Conservation (phyloP, 495 filamentous ascomycete species). For the Coniosporium apollinis region DNA sequence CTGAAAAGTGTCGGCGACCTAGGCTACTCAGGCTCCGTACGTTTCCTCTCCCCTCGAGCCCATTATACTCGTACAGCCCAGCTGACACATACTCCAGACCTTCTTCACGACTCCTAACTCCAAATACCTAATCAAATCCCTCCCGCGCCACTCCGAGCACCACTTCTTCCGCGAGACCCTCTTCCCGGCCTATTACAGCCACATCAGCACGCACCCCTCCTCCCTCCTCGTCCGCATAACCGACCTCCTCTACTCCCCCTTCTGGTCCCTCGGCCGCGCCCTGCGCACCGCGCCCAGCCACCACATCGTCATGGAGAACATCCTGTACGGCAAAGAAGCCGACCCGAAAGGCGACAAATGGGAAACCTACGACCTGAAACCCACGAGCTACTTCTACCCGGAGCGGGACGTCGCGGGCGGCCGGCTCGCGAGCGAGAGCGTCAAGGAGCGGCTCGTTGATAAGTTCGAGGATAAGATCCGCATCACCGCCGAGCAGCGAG, state of each 20-base stretch:
- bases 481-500: conserved; percentile 32
- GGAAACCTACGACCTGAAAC: conserved; percentile 58
- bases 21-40: conserved; percentile 42
- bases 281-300: conserved; percentile 40
- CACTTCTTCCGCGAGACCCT: conserved; percentile 49
- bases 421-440: conserved; percentile 37
- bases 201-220: conserved; percentile 38
- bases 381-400: conserved; percentile 53
- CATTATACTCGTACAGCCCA: neutral
- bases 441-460: conserved; percentile 41
- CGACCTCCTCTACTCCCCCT: conserved; percentile 40
- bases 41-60: too few species aligned
- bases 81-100: conserved; percentile 25
- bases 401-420: conserved; percentile 49
- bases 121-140: conserved; percentile 47
- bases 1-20: conserved; percentile 37
- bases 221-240: conserved; percentile 52
- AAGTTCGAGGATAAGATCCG: conserved; percentile 48
- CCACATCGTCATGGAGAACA: conserved; percentile 60
- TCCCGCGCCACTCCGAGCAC: conserved; percentile 50
- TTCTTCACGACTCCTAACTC: conserved; percentile 47
- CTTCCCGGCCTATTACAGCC: conserved; percentile 38
- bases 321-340: conserved; percentile 37
- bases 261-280: conserved; percentile 34
- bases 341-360: conserved; percentile 30